phyloP scores from a whole-genome alignment of 2,329 filamentous ascomycete species.

The Albifimbria verrucaria region DNA sequence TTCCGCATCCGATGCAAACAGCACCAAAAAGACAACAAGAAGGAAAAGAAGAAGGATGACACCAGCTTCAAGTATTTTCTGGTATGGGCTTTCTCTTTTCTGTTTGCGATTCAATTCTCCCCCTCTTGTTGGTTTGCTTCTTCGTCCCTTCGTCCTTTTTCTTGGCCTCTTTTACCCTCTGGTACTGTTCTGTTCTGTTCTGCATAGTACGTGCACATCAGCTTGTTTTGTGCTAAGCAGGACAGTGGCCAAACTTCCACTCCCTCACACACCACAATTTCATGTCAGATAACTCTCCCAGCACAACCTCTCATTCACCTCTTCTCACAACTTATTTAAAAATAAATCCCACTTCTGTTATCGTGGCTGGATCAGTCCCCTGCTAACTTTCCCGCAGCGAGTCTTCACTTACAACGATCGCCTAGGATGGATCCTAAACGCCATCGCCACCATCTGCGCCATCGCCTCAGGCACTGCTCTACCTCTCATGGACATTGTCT shows the following conservation, averaged over 20 bases:
- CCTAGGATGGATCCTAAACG: constrained; percentile 33
- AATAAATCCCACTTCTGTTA: too few relatives aligned
- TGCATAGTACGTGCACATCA: too few relatives aligned
- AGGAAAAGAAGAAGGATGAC: constrained; percentile 9
- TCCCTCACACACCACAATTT: too few relatives aligned
- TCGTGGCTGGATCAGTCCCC: too few relatives aligned
- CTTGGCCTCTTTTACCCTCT: neutral
- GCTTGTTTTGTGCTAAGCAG: too few relatives aligned
- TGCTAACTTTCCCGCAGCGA: constrained; percentile 18
- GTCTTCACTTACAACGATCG: constrained; percentile 37
- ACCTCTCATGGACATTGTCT: constrained; percentile 58
- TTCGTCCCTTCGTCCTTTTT: neutral
- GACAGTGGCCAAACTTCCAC: too few relatives aligned
- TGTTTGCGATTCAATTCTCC: neutral
- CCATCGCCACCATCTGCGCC: constrained; percentile 31
- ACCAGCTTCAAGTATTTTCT: constrained; percentile 23
- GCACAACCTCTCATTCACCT: too few relatives aligned
- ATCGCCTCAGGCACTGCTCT: constrained; percentile 34
- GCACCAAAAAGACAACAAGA: constrained; percentile 1
- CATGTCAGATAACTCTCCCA: too few relatives aligned
- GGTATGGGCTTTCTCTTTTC: constrained; percentile 16
- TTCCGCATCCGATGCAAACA: neutral
- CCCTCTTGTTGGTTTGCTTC: neutral
- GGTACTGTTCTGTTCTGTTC: neutral
- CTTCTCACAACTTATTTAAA: too few relatives aligned